Evolutionary conservation across 2,329 filamentous ascomycete genomes (phyloP), one percentile per base, ranked within the genome.

Genomic region (Didymosphaeria variabile): DNA sequence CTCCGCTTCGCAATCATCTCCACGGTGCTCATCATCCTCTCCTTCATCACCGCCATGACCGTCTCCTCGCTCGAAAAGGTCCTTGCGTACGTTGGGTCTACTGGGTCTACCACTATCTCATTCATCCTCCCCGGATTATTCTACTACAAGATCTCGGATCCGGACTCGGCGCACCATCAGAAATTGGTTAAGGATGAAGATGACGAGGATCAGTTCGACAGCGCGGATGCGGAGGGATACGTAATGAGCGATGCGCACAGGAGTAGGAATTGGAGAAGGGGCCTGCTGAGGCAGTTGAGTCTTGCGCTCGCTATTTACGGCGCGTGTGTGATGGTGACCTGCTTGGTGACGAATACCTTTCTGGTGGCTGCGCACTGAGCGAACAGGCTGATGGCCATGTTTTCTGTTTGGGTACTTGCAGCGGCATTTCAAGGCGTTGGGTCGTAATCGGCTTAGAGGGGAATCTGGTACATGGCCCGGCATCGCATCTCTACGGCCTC

Each of bases 121-220:
- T 99, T 99, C 77, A 98, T 99, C 67, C 85, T 99, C 0, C 95
- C 95, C 0, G 95, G 95, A 0, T 81, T 99, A 4, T 99, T 99
- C 79, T 99, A 98, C 79, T 99, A 98, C 82, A 98, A 98, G 80
- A 98, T 99, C 62, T 96, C 93, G 13, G 89, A 92, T 26, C 95
- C 95, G 0, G 91, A 97, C 58, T 94, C 92, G 47, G 86, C 90
- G 31, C 88, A 94, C 64, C 93, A 97, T 70, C 94, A 97, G 76
- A 88, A 91, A 15, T 83, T 98, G 10, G 83, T 93, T 64, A 98
- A 98, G 77, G 93, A 95, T 72, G 93, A 97, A 67, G 95, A 98
- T 70, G 92, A 94, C 65, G 88, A 89, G n/a, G 84, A 86, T 40
- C 90, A 91, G 52, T 84, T 84, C 29, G 83, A 84, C 9, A 81